Base-by-base conservation (phyloP, 2,329 filamentous ascomycete species). In the Colletotrichum sp. region DNA sequence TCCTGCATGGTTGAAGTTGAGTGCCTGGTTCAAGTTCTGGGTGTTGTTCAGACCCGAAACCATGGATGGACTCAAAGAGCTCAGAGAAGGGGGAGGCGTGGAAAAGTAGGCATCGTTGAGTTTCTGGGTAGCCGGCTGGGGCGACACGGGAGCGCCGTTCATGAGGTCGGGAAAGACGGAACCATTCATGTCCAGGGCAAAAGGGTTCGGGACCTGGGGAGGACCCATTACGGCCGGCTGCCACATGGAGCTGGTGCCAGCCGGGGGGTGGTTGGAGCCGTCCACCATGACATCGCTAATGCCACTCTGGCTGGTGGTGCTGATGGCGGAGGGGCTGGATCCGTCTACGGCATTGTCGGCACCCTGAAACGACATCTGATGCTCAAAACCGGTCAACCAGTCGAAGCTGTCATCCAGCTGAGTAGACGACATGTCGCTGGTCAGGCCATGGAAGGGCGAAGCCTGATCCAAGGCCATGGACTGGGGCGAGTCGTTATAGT, bases 301-400 rank as follows among this genome's bases (percentile, higher is more conserved):
- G 65, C 93, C 94, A 82, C 94, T 96, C 80, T 97, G 96, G 84
- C 96, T 98, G 73, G 94, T 95, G 57, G 95, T 98, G 86, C 96
- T 98, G 82, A 98, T 96, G 61, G 95, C 95, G 11, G 97, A 98
- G 18, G 97, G 97, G 16, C 97, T 98, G 13, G 97, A 98, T 73
- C 94, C 95, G 79, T 98, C 96, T 68, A 98, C 90, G 33, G 94
- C 95, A 77, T 92, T 93, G 78, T 98, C 95, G 79, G 93, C 93
- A 69, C 87, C 85, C 78, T 88, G 89, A 81, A 95, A 92, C 9
- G 90, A 90, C 87, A 96, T 91, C 59, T 94, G 91, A 79, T 93
- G 91, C 76, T 97, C 95, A 81, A 98, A 94, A 27, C 93, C 93
- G 73, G 93, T 93, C 76, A 91, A 80, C 95, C 95, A 98, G 78